phyloP scores from a whole-genome alignment of 2,329 filamentous ascomycete genomes.

The Alternaria triticina region DNA sequence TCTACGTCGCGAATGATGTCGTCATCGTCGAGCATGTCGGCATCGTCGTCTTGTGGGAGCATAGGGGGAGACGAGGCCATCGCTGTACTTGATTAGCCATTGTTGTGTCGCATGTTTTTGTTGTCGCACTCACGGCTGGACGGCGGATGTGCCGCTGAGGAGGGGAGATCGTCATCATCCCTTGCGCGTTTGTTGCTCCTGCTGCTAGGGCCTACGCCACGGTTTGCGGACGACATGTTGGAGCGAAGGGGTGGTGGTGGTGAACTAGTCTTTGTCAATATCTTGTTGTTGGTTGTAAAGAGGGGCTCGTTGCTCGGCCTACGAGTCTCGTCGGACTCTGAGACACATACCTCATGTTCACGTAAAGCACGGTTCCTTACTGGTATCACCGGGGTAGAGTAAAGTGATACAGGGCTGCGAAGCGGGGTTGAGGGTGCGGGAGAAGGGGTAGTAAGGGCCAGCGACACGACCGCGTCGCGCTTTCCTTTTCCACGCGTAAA shows the following conservation, averaged over 20 bases:
- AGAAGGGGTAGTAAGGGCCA: constrained; percentile 8
- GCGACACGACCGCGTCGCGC: constrained; percentile 23
- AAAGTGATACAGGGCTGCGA: not conserved
- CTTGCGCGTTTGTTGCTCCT: constrained; percentile 70
- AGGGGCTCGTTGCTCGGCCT: constrained; percentile 23
- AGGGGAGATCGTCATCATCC: constrained; percentile 67
- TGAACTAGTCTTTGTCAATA: constrained; percentile 64
- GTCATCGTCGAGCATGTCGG: constrained; percentile 72
- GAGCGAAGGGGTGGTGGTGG: constrained; percentile 67
- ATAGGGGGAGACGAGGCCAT: constrained; percentile 67
- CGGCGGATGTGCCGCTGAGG: constrained; percentile 64
- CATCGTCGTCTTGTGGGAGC: constrained; percentile 72
- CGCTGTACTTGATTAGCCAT: constrained; percentile 49
- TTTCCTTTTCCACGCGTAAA: constrained; percentile 25
- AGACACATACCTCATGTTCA: constrained; percentile 29
- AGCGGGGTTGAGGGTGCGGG: constrained; percentile 10
- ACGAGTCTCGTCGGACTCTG: not conserved
- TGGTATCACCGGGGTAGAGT: not conserved
- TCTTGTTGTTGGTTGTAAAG: constrained; percentile 18
- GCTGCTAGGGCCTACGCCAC: constrained; percentile 64
- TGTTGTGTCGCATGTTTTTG: constrained; percentile 4
- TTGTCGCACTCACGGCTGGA: constrained; percentile 64
- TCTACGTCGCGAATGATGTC: constrained; percentile 70
- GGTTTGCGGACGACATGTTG: constrained; percentile 83
- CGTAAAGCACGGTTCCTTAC: constrained; percentile 7